Evolutionary conservation across 108 stramenopile genomes (phyloP).

Genomic region (Skeletonema menzelii): DNA sequence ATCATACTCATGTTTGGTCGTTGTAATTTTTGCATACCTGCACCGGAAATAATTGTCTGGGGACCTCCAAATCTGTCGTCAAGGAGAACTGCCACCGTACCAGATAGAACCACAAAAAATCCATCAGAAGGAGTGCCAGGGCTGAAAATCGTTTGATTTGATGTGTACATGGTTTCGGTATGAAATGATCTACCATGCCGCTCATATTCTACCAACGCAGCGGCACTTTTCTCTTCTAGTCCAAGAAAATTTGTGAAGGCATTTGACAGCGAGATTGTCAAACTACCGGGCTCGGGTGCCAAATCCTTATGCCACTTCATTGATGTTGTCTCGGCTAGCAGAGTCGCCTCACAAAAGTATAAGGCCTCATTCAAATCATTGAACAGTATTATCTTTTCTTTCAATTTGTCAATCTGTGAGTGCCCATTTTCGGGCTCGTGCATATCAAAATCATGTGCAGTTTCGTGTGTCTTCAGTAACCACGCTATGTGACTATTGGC

Average conservation of each 20-base stretch:
- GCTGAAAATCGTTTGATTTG: slow-evolving; percentile 58
- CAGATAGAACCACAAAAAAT: slow-evolving; percentile 77
- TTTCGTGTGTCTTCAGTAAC: slow-evolving; percentile 82
- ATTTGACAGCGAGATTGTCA: slow-evolving; percentile 35
- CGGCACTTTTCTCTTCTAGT: slow-evolving; percentile 43
- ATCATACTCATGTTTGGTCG: slow-evolving; percentile 14
- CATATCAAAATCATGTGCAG: slow-evolving; percentile 49
- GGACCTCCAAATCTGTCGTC: slow-evolving; percentile 27
- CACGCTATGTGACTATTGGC: slow-evolving; percentile 74
- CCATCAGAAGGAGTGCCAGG: slow-evolving; percentile 59
- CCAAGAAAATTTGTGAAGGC: slow-evolving; percentile 56
- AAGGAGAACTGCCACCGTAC: slow-evolving; percentile 65
- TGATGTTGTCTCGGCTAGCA: slow-evolving; percentile 46
- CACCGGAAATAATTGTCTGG: slow-evolving; percentile 19
- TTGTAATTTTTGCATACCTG: slow-evolving; percentile 26
- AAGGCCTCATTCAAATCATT: slow-evolving; percentile 54
- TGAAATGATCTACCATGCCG: slow-evolving; percentile 56
- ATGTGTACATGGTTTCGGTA: slow-evolving; percentile 46
- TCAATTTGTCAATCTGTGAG: slow-evolving; percentile 17
- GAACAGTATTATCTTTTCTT: slow-evolving; percentile 45
- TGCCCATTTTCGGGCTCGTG: slow-evolving; percentile 37
- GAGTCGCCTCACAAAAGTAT: slow-evolving; percentile 69
- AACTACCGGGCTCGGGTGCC: slow-evolving; percentile 1
- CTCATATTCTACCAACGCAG: slow-evolving; percentile 51
- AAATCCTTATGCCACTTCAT: slow-evolving; percentile 29